A percentile compares a stretch with the other conserved stretches of the same genome.
These are phyloP conservation scores for Metschnikowia vanudenii DNA, from an alignment of 805 yeast species.

Conservation along the genomic window DNA sequence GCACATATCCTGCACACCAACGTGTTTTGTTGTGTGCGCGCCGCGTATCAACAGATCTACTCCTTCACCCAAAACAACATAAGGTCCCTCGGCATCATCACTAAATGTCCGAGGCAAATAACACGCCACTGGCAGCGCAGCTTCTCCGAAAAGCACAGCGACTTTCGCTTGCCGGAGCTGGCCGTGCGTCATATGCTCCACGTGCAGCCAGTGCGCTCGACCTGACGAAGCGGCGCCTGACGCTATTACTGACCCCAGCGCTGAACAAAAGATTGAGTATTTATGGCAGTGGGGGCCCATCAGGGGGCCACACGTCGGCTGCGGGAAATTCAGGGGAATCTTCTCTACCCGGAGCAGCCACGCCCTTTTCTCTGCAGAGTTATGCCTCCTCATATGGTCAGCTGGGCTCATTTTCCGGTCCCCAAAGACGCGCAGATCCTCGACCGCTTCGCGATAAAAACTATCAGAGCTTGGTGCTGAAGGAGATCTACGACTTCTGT, in stretches of 20 bases:
- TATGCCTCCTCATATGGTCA: conserved; percentile 2
- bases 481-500: conserved; percentile 66
- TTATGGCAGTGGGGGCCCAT: conserved; percentile 9
- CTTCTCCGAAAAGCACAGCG: conserved; percentile 16
- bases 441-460: conserved; percentile 75
- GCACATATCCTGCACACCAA: background rate
- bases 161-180: conserved; percentile 22
- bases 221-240: conserved; percentile 29
- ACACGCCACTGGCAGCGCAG: conserved; percentile 18
- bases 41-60: background rate
- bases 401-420: background rate
- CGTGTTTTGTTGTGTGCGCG: background rate
- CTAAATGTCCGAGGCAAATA: conserved; percentile 12
- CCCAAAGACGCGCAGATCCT: conserved; percentile 45
- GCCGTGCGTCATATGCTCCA: conserved; percentile 17
- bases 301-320: background rate
- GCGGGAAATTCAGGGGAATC: background rate
- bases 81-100: background rate
- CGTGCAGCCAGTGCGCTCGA: conserved; percentile 21
- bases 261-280: conserved; percentile 23
- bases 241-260: conserved; percentile 34
- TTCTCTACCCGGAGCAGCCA: conserved; percentile 2
- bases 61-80: background rate
- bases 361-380: conserved; percentile 12
- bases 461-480: conserved; percentile 64